phyloP scores from a whole-genome alignment of 1,139 yeast genomes.

The Magnusiomyces paraingens region DNA sequence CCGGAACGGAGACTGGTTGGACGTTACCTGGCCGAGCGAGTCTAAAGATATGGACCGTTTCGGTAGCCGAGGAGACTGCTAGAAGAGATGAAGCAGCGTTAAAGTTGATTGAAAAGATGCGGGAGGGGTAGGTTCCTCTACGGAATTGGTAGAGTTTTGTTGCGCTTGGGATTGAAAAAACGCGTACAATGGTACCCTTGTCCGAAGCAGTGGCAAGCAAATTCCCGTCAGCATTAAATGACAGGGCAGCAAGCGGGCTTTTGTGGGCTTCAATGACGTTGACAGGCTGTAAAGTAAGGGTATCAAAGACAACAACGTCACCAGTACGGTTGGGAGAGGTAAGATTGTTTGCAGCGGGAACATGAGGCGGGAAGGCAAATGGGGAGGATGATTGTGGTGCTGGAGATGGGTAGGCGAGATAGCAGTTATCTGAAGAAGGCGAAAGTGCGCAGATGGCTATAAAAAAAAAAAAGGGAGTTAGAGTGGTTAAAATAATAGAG shows the following conservation, averaged over 20 bases:
- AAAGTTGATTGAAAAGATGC: constrained; percentile 76
- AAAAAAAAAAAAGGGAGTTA: background rate
- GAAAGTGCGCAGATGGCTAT: constrained; percentile 53
- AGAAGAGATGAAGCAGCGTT: constrained; percentile 68
- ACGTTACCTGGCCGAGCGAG: constrained; percentile 22
- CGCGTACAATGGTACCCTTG: constrained; percentile 87
- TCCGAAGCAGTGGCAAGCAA: constrained; percentile 90
- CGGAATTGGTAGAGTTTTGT: constrained; percentile 81
- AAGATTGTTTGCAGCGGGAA: constrained; percentile 18
- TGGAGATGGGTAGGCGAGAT: constrained; percentile 85
- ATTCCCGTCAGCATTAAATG: constrained; percentile 74
- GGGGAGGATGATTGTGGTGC: constrained; percentile 38
- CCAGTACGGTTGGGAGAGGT: constrained; percentile 47
- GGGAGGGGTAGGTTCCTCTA: constrained; percentile 90
- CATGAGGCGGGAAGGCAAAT: constrained; percentile 16
- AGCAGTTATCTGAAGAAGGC: constrained; percentile 55
- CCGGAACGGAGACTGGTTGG: constrained; percentile 7
- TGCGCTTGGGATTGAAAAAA: constrained; percentile 80
- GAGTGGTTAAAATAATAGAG: background rate
- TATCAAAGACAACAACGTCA: constrained; percentile 81
- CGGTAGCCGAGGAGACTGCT: constrained; percentile 84
- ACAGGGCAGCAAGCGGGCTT: constrained; percentile 70
- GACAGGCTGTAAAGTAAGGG: constrained; percentile 69
- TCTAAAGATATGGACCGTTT: constrained; percentile 86
- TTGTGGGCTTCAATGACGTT: constrained; percentile 93